phyloP scores from a whole-genome alignment of 129 eudicot species.

The Helichrysum umbraculigerum region DNA sequence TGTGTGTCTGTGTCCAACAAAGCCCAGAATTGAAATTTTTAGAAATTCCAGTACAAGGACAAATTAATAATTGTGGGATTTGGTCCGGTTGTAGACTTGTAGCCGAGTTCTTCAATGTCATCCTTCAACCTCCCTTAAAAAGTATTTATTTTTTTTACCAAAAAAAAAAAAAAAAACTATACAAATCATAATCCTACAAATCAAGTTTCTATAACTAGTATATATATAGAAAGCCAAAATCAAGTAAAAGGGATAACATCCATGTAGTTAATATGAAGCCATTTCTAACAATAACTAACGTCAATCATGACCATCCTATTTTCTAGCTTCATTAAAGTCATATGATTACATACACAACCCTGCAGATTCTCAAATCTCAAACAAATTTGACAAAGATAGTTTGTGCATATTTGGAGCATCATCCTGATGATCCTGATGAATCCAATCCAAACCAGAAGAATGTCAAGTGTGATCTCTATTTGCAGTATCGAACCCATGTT shows the following conservation, averaged over 20 bases:
- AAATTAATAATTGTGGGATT: no score
- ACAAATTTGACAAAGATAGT: not conserved
- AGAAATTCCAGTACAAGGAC: no score
- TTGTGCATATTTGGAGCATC: constrained; percentile 12
- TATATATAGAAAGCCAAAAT: constrained; percentile 23
- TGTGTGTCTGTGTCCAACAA: no score
- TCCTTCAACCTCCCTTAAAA: no score
- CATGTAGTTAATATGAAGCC: no score
- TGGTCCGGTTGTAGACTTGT: no score
- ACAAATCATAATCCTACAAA: constrained; percentile 11
- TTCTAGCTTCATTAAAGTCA: not conserved
- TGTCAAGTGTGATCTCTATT: constrained; percentile 20
- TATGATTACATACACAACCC: constrained; percentile 1
- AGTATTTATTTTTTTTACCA: no score
- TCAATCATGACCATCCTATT: constrained; percentile 14
- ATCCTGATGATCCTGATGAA: constrained; percentile 15
- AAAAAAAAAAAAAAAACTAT: not conserved
- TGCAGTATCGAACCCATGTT: constrained; percentile 5
- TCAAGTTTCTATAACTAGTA: constrained; percentile 4
- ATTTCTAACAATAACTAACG: not conserved
- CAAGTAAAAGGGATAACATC: not conserved
- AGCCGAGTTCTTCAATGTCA: no score
- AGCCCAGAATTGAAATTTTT: no score
- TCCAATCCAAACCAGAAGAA: constrained; percentile 11
- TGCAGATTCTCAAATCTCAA: constrained; percentile 6